Conservation (phyloP, 345 rosid species). For the Crucihimalaya himalaica region DNA sequence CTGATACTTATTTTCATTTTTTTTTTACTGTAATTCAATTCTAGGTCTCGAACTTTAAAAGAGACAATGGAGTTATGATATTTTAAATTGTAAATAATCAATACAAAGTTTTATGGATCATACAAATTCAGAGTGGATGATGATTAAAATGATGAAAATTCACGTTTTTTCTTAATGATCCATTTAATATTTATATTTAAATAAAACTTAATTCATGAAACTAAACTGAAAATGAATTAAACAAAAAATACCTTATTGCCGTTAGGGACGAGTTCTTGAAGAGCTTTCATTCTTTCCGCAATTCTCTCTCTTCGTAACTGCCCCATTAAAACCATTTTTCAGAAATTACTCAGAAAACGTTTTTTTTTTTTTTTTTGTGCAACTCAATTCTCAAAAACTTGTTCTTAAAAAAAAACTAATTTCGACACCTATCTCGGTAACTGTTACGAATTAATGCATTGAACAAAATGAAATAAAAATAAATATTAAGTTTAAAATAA, state of each 20-base stretch:
- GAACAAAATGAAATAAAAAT: not conserved
- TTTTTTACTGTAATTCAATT: not conserved
- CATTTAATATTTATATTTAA: not conserved
- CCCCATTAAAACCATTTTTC: conserved; percentile 12
- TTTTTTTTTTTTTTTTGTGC: not conserved
- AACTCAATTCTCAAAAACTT: too few relatives aligned
- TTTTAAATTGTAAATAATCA: too few relatives aligned
- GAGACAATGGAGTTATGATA: not conserved
- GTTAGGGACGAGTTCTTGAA: conserved; percentile 95
- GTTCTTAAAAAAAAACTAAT: not conserved
- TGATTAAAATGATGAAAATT: not conserved
- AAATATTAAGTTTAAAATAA: not conserved
- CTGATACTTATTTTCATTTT: not conserved
- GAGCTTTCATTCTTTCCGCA: conserved; percentile 97
- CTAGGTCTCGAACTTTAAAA: not conserved
- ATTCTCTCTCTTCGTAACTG: conserved; percentile 98
- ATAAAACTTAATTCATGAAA: not conserved
- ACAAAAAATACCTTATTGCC: conserved; percentile 74
- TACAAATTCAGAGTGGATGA: not conserved
- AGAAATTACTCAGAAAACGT: not conserved
- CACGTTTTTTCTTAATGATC: not conserved
- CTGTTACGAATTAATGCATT: conserved; percentile 29
- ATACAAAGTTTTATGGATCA: not conserved
- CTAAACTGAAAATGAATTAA: conserved; percentile 12
- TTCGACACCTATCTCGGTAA: conserved; percentile 35